These are phyloP conservation scores for Voacanga thouarsii DNA, from an alignment of 257 asterid species.

Conservation along the genomic window DNA sequence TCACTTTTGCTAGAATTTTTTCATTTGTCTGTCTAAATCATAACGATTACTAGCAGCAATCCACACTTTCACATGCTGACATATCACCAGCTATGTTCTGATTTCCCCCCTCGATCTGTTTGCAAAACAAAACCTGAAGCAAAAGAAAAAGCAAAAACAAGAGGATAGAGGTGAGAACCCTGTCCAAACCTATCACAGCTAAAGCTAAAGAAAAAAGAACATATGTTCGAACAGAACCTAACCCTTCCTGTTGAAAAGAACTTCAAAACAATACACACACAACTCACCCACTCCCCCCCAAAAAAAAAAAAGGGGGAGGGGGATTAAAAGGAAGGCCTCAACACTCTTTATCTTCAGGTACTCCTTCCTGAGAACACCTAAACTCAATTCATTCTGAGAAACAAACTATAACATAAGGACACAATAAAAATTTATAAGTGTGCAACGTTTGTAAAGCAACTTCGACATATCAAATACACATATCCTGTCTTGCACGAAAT, in stretches of 20 bases:
- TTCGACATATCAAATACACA: too few species aligned
- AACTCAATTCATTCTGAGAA: neutral
- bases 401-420: neutral
- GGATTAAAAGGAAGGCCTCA: neutral
- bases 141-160: too few species aligned
- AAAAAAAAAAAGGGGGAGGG: neutral
- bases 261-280: neutral
- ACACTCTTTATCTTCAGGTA: neutral
- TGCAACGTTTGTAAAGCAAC: too few species aligned
- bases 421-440: neutral
- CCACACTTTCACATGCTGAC: neutral
- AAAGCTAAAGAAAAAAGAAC: neutral
- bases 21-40: neutral
- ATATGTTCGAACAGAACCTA: neutral
- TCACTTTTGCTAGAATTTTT: neutral
- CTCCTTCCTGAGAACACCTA: neutral
- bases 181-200: neutral
- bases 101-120: neutral
- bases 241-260: neutral
- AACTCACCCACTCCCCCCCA: too few species aligned
- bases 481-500: too few species aligned
- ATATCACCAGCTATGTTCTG: neutral
- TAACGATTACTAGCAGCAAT: neutral
- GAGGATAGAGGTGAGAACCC: neutral
- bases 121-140: constrained; percentile 1